Base-by-base conservation (phyloP, 2,329 filamentous ascomycete species). In the Pseudogymnoascus sp. region DNA sequence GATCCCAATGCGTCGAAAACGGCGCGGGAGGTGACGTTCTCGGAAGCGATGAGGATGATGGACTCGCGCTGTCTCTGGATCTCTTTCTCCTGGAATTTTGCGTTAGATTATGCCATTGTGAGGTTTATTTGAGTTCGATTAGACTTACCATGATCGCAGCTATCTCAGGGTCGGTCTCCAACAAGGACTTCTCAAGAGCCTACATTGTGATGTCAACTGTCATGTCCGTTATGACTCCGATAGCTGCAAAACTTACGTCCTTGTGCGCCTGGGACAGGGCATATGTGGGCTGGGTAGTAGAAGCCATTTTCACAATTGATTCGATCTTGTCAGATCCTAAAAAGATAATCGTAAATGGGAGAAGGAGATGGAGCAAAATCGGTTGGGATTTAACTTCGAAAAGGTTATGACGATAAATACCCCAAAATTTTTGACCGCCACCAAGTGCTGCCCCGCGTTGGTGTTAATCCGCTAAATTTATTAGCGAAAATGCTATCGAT, bases 1-100 rank as follows among this genome's bases (percentile, higher is more conserved):
- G 88, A 93, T 73, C 95, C 95, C 69, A 99, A 87, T 65, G 95
- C 95, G 81, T 99, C 93, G 81, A 96, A 96, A 74, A 99, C 95
- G 73, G 95, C 93, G 72, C 93, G 92, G 67, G 95, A 99, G 64
- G 95, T 99, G 80, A 99, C 93, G 83, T 99, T 99, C 83, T 99
- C 95, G 64, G 95, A 97, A 74, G 95, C 93, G 73, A 99, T 99
- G 76, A 99, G 88, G 75, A 97, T 91, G 79, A 99, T 96, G 72
- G 93, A 97, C 84, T 99, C 93, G 78, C 91, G 88, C 83, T 99
- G 95, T 76, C 95, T 91, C 85, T 96, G 87, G 74, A 97, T 89
- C 81, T 97, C 93, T 73, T 90, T 87, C 83, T 91, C 89, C 90
- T 95, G 68, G 59, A 33, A 64, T 64, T 64, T 64, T 63, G 67